Evolutionary conservation across 371 early-diverging fungal genomes (phyloP).

Genomic region (Apophysomyces sp.): DNA sequence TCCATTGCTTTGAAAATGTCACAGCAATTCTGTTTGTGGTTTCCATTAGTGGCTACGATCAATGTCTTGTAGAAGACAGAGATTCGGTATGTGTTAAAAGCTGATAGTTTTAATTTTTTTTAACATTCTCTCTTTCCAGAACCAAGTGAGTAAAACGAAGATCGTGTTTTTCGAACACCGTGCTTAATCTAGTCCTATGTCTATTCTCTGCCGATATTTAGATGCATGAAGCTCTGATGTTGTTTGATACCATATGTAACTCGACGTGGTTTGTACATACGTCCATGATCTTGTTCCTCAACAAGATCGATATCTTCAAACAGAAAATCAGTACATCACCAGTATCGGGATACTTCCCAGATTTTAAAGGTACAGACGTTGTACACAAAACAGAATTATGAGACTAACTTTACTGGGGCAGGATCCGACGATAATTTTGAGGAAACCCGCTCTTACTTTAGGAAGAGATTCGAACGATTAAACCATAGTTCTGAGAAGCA

Average conservation of each 20-base stretch:
- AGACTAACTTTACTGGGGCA: not conserved
- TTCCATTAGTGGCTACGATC: constrained; percentile 93
- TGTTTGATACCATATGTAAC: constrained; percentile 96
- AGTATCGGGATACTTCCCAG: constrained; percentile 85
- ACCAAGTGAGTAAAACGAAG: constrained; percentile 12
- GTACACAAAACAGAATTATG: not conserved
- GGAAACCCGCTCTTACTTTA: constrained; percentile 33
- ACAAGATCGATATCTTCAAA: constrained; percentile 95
- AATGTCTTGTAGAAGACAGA: constrained; percentile 91
- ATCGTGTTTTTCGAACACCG: not conserved
- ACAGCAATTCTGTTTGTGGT: constrained; percentile 93
- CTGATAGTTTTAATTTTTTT: not conserved
- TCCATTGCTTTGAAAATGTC: constrained; percentile 92
- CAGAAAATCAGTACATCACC: constrained; percentile 80
- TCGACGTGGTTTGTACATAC: constrained; percentile 91
- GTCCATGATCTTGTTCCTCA: constrained; percentile 92
- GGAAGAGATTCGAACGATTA: constrained; percentile 35
- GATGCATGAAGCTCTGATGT: constrained; percentile 93
- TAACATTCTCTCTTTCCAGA: constrained; percentile 11
- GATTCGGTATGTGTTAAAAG: constrained; percentile 68
- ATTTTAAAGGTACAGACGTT: constrained; percentile 62
- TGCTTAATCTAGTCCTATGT: not conserved
- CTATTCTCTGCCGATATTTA: constrained; percentile 25
- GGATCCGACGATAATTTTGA: constrained; percentile 29
- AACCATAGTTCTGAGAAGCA: constrained; percentile 48